Evolutionary conservation across 192 early-diverging fungal species (phyloP), one percentile per base, ranked within the genome.

Genomic region (Backusella circina): DNA sequence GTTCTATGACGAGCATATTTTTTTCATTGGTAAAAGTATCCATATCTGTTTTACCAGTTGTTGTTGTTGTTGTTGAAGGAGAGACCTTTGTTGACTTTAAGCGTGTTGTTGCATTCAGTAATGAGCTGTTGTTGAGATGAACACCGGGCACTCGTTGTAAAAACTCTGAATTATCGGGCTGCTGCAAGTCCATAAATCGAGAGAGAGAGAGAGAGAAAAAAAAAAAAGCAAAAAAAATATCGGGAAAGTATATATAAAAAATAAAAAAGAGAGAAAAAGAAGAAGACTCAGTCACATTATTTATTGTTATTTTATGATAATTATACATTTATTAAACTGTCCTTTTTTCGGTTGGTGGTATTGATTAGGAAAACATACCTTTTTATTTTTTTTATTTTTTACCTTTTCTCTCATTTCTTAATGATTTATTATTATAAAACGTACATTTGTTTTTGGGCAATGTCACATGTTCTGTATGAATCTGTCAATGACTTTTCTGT

Each of bases 51-150:
- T 61, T 61, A 28, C 0, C 8, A 10, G 51, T n/a, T 21, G 50
- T 26, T 61, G 54, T 61, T 61, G 51, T n/a, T 21, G 50, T 26
- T 61, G 54, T 61, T 61, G 54, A 61, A 23, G 54, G 54, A 61
- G 54, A 23, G 54, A 61, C 54, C n/a, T 28, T 61, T 61, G 26
- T 61, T 61, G 26, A 28, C 54, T 23, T 61, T 61, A 3, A 61
- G 4, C 54, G 54, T 61, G 54, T 28, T 61, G 54, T 61, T 61
- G 54, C 54, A 61, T 61, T 61, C 54, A 61, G 54, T 61, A 61
- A 61, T 61, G 54, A 61, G 2, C 54, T 61, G 23, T 61, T 61
- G 54, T 61, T 61, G 54, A 61, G 54, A 61, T 61, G 23, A 61
- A 28, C 23, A 61, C 54, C 54, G 54, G 54, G 23, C 54, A 61